Conservation (phyloP, 441 rosid genomes). For the Theobroma grandiflorum region DNA sequence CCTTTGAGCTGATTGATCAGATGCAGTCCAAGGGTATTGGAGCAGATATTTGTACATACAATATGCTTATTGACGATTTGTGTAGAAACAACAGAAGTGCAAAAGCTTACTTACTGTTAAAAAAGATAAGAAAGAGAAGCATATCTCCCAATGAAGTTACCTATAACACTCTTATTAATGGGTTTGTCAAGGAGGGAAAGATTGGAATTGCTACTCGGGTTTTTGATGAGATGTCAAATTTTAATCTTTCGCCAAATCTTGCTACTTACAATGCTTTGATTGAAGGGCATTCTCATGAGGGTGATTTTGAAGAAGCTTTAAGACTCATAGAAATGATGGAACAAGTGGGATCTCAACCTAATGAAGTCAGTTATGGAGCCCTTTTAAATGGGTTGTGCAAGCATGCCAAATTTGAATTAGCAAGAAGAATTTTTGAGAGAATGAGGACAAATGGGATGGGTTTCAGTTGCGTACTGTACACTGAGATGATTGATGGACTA, state of each 20-base stretch:
- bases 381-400: conserved; percentile 77
- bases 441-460: conserved; percentile 62
- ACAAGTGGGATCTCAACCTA: conserved; percentile 56
- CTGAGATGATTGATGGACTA: conserved; percentile 77
- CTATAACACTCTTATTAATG: conserved; percentile 76
- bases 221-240: conserved; percentile 72
- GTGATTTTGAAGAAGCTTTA: conserved; percentile 67
- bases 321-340: conserved; percentile 67
- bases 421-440: conserved; percentile 61
- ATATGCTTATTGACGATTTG: conserved; percentile 73
- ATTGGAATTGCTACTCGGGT: conserved; percentile 57
- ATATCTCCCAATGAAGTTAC: conserved; percentile 74
- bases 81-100: conserved; percentile 80
- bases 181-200: conserved; percentile 83
- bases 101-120: conserved; percentile 79
- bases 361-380: conserved; percentile 69
- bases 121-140: conserved; percentile 76
- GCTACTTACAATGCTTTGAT: conserved; percentile 77
- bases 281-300: conserved; percentile 59
- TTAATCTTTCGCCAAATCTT: conserved; percentile 62
- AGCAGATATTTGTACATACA: conserved; percentile 82
- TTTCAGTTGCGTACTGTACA: conserved; percentile 65
- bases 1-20: conserved; percentile 62
- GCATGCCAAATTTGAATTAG: conserved; percentile 65
- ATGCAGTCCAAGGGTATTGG: conserved; percentile 77